Conservation (phyloP, 1,139 yeast species). For the Lipomyces yarrowii region DNA sequence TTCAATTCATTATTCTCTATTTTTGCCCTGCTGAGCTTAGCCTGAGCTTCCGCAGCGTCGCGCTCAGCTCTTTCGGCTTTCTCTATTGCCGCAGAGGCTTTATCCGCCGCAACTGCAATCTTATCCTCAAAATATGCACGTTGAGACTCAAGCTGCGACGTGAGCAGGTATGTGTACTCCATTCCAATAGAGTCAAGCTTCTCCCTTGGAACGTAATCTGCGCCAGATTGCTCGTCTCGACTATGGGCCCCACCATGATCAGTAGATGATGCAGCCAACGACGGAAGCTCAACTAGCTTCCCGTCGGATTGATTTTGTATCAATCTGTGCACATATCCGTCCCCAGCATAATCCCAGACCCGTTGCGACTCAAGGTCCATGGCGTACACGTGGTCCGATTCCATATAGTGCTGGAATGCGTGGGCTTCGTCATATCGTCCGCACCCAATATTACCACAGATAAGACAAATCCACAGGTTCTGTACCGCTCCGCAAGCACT, state of each 20-base stretch:
- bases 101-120: conserved; percentile 50
- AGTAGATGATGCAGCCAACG: conserved; percentile 22
- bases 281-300: conserved; percentile 69
- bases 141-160: conserved; percentile 87
- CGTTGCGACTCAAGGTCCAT: conserved; percentile 86
- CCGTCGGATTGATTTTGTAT: conserved; percentile 87
- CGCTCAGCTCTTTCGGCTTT: conserved; percentile 48
- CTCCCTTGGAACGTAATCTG: conserved; percentile 33
- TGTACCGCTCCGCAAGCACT: conserved; percentile 60
- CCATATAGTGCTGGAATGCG: conserved; percentile 77
- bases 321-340: conserved; percentile 84
- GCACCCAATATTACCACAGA: conserved; percentile 90
- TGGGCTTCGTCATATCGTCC: conserved; percentile 88
- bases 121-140: conserved; percentile 77
- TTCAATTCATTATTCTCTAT: conserved; percentile 30
- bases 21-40: conserved; percentile 22
- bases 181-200: conserved; percentile 56
- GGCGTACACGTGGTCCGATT: conserved; percentile 85
- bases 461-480: conserved; percentile 86
- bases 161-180: conserved; percentile 76
- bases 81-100: conserved; percentile 38
- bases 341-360: conserved; percentile 96
- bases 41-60: conserved; percentile 38
- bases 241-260: conserved; percentile 14
- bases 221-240: conserved; percentile 9